Conservation (phyloP, 768 basidiomycete genomes). For the Mycena haematopus region DNA sequence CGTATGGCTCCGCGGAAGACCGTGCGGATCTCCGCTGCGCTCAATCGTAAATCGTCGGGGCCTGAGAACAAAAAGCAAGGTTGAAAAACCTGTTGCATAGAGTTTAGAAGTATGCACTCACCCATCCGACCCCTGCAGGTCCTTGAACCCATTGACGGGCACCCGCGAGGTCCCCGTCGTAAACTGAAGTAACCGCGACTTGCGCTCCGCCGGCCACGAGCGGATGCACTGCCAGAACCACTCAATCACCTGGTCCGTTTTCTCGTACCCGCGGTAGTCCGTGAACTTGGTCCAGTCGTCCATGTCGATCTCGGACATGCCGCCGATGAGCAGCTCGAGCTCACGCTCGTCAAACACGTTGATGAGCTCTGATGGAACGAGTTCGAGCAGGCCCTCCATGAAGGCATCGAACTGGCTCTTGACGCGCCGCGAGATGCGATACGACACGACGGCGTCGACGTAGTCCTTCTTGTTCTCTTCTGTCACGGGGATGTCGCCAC, state of each 20-base stretch:
- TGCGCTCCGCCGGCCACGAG: constrained; percentile 89
- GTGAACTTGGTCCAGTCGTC: constrained; percentile 96
- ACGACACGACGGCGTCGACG: constrained; percentile 78
- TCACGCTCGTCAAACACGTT: constrained; percentile 93
- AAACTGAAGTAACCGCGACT: constrained; percentile 87
- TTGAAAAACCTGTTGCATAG: neutral
- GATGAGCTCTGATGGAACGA: constrained; percentile 83
- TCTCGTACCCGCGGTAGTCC: constrained; percentile 88
- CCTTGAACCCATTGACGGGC: constrained; percentile 94
- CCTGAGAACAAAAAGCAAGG: neutral
- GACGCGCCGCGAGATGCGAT: constrained; percentile 83
- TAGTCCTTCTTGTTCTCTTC: constrained; percentile 82
- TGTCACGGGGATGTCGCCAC: constrained; percentile 66
- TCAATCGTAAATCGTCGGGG: constrained; percentile 94
- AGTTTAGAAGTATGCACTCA: neutral
- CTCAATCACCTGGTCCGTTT: constrained; percentile 86
- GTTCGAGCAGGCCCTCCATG: constrained; percentile 84
- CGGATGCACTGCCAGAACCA: constrained; percentile 97
- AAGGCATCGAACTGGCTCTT: constrained; percentile 87
- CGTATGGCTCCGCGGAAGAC: constrained; percentile 89
- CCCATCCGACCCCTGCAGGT: constrained; percentile 92
- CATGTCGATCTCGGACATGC: constrained; percentile 93
- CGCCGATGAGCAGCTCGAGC: constrained; percentile 87
- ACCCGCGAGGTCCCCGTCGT: constrained; percentile 86
- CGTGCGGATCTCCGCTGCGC: constrained; percentile 89